Percentiles rank a stretch among this genome's conserved stretches.
phyloP scores from a whole-genome alignment of 371 early-diverging fungal genomes.

The Zychaea mexicana region DNA sequence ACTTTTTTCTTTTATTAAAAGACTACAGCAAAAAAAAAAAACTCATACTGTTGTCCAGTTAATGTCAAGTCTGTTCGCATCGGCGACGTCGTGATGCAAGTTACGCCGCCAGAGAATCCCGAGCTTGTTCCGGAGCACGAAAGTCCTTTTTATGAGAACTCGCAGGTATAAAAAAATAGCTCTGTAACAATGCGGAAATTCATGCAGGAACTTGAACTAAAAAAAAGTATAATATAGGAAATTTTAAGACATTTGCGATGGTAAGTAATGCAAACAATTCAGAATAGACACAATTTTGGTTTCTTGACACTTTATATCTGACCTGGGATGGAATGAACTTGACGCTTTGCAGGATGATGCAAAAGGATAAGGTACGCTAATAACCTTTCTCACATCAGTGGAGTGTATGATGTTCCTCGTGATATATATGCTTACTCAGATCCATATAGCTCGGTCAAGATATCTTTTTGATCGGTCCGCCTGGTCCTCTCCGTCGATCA shows the following conservation, averaged over 20 bases:
- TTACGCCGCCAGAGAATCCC: constrained; percentile 55
- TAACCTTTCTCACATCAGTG: neutral
- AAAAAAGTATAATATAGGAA: constrained; percentile 48
- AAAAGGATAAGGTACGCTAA: constrained; percentile 58
- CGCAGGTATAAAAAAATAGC: constrained; percentile 54
- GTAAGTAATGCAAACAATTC: constrained; percentile 24
- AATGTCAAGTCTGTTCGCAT: constrained; percentile 51
- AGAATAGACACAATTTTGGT: neutral
- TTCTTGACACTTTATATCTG: neutral
- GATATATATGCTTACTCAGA: neutral
- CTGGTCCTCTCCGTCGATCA: constrained; percentile 71
- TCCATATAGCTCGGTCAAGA: constrained; percentile 70
- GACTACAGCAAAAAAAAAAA: neutral
- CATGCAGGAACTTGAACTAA: neutral
- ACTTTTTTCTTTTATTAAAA: neutral
- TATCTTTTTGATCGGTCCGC: constrained; percentile 83
- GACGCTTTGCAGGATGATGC: constrained; percentile 58
- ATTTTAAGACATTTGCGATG: constrained; percentile 71
- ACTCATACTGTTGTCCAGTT: constrained; percentile 23
- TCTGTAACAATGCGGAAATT: too few species aligned
- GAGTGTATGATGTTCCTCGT: neutral
- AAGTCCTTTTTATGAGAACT: constrained; percentile 65
- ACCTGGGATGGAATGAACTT: neutral
- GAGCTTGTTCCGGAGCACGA: constrained; percentile 69
- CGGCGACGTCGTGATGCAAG: constrained; percentile 67